Percentiles rank a stretch among this genome's conserved stretches.
These are phyloP conservation scores for Lactuca saligna DNA, from an alignment of 129 eudicot genomes.

Conservation along the genomic window DNA sequence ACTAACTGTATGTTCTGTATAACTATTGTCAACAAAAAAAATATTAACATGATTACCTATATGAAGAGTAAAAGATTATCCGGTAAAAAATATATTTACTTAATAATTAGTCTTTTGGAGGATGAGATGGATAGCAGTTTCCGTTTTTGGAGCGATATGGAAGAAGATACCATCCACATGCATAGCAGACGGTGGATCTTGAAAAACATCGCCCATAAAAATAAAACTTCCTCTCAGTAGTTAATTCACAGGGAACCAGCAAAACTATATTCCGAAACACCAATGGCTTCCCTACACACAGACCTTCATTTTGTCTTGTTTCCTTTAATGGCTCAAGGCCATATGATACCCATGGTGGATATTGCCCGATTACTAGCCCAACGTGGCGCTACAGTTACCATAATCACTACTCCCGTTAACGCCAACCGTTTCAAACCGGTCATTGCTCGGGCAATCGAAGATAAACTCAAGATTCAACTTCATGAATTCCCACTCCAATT, in stretches of 20 bases:
- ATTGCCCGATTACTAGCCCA: conserved; percentile 47
- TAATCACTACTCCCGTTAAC: conserved; percentile 37
- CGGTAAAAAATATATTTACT: neutral
- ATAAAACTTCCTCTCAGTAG: neutral
- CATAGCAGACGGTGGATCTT: neutral
- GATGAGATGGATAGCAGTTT: neutral
- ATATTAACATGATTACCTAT: too few relatives aligned
- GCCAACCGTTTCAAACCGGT: conserved; percentile 27
- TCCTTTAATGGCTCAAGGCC: conserved; percentile 45
- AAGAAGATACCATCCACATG: conserved; percentile 15
- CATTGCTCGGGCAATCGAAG: conserved; percentile 23
- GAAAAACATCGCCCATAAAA: neutral
- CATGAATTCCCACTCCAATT: conserved; percentile 25
- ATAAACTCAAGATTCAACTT: conserved; percentile 34
- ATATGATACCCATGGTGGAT: conserved; percentile 47
- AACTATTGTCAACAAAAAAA: too few relatives aligned
- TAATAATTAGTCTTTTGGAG: neutral
- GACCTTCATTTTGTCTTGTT: conserved; percentile 41
- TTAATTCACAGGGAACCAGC: neutral
- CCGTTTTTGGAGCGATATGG: neutral
- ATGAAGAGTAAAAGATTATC: too few relatives aligned
- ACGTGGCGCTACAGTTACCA: conserved; percentile 20
- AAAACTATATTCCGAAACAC: neutral
- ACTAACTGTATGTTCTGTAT: too few relatives aligned
- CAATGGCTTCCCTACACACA: conserved; percentile 17